Conservation (phyloP, 495 filamentous ascomycete species). For the Talaromyces thailandensis region DNA sequence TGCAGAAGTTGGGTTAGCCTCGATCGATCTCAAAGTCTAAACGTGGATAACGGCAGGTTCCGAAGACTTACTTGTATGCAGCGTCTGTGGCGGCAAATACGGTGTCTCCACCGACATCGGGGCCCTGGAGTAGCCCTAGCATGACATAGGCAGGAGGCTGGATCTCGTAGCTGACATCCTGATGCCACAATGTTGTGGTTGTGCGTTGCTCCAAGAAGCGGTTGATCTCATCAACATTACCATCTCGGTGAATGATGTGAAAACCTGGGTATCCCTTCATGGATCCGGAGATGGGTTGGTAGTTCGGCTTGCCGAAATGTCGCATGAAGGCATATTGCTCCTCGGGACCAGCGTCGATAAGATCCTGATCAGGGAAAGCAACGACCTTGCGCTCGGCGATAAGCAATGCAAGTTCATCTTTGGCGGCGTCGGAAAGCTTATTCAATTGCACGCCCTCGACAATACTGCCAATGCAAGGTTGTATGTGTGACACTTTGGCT, state of each 20-base stretch:
- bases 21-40: not conserved
- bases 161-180: constrained; percentile 52
- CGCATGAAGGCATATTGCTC: constrained; percentile 51
- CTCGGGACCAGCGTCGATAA: constrained; percentile 58
- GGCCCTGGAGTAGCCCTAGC: constrained; percentile 47
- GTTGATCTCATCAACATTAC: constrained; percentile 45
- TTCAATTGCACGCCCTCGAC: constrained; percentile 66
- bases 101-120: constrained; percentile 64
- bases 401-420: constrained; percentile 70
- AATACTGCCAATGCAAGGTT: constrained; percentile 63
- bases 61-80: constrained; percentile 50
- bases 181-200: constrained; percentile 49
- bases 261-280: constrained; percentile 46
- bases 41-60: not conserved
- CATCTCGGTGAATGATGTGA: constrained; percentile 53
- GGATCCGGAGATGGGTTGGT: constrained; percentile 47
- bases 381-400: constrained; percentile 71
- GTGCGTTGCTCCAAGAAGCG: constrained; percentile 46
- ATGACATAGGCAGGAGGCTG: constrained; percentile 50
- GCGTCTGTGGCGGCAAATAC: constrained; percentile 68
- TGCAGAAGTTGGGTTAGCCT: constrained; percentile 2
- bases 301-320: constrained; percentile 52
- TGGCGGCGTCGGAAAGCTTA: constrained; percentile 56
- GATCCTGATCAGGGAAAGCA: constrained; percentile 63
- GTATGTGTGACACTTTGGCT: constrained; percentile 51